A percentile compares a stretch with the other conserved stretches of the same genome.
Conservation (phyloP, 169 alveolate species). For the Cryptosporidium sp. region DNA sequence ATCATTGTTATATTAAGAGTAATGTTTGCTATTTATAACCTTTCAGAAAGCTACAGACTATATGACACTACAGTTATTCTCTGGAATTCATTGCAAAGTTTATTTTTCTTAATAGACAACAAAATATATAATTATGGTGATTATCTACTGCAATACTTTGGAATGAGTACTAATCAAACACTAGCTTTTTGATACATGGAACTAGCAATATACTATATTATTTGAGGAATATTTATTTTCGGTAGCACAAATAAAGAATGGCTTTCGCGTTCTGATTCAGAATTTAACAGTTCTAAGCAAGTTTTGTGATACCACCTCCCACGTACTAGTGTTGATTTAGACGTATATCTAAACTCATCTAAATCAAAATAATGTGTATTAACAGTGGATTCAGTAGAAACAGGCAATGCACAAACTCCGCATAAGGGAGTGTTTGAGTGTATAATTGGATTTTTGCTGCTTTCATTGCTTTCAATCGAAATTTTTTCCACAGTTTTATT, state of each 20-base stretch:
- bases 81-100: slow-evolving; percentile 3
- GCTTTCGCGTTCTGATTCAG: slow-evolving; percentile 52
- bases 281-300: slow-evolving; percentile 40
- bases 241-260: slow-evolving; percentile 68
- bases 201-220: neutral
- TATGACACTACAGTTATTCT: neutral
- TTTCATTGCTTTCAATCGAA: slow-evolving; percentile 8
- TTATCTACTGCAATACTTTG: slow-evolving; percentile 21
- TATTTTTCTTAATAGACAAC: slow-evolving; percentile 29
- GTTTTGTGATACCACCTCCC: slow-evolving; percentile 76
- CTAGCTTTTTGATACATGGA: neutral
- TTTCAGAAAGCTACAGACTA: slow-evolving; percentile 2
- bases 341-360: slow-evolving; percentile 16
- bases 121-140: slow-evolving; percentile 52
- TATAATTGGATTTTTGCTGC: neutral
- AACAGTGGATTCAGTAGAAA: slow-evolving; percentile 71
- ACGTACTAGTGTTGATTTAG: slow-evolving; percentile 50
- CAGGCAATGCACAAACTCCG: slow-evolving; percentile 72
- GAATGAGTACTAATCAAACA: slow-evolving; percentile 17
- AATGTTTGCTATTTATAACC: slow-evolving; percentile 42
- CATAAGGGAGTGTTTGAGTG: slow-evolving; percentile 37
- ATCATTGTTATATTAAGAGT: slow-evolving; percentile 15
- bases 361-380: slow-evolving; percentile 17
- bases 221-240: slow-evolving; percentile 20
- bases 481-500: slow-evolving; percentile 16